phyloP scores from a whole-genome alignment of 2,329 filamentous ascomycete species.

The Sarocladiaceae sp. region DNA sequence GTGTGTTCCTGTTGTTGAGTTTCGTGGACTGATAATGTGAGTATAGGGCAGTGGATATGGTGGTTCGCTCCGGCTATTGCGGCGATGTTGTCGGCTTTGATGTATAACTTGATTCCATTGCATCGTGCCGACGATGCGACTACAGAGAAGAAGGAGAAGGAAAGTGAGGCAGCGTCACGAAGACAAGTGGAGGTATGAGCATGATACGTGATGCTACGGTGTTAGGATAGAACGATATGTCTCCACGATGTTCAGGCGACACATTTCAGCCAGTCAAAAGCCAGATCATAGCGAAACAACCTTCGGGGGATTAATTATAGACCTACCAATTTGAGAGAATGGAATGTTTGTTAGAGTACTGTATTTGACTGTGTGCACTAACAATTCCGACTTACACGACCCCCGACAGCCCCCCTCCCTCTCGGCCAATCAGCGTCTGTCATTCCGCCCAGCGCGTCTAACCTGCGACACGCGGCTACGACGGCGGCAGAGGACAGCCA shows the following conservation, averaged over 20 bases:
- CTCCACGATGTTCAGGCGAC: too few species aligned
- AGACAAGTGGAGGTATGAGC: neutral
- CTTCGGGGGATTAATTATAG: too few species aligned
- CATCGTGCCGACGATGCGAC: neutral
- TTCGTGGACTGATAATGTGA: neutral
- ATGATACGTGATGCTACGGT: too few species aligned
- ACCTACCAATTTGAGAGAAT: too few species aligned
- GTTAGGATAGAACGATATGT: too few species aligned
- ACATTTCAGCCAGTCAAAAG: too few species aligned
- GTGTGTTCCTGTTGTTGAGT: too few species aligned
- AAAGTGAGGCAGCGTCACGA: neutral
- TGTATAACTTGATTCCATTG: slow-evolving; percentile 25
- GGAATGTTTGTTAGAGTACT: too few species aligned
- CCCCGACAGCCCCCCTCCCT: neutral
- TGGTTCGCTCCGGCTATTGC: slow-evolving; percentile 29
- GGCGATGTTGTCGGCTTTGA: slow-evolving; percentile 19
- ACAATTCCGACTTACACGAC: too few species aligned
- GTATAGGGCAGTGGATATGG: slow-evolving; percentile 32
- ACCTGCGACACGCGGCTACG: slow-evolving; percentile 9
- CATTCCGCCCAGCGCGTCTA: slow-evolving; percentile 2
- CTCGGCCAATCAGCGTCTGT: slow-evolving; percentile 8
- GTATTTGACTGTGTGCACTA: neutral
- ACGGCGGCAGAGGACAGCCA: slow-evolving; percentile 4
- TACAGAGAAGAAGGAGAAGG: neutral
- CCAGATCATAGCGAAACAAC: too few species aligned